These are phyloP conservation scores for Rhizopogon rudus DNA, from an alignment of 768 basidiomycete genomes.

Conservation along the genomic window DNA sequence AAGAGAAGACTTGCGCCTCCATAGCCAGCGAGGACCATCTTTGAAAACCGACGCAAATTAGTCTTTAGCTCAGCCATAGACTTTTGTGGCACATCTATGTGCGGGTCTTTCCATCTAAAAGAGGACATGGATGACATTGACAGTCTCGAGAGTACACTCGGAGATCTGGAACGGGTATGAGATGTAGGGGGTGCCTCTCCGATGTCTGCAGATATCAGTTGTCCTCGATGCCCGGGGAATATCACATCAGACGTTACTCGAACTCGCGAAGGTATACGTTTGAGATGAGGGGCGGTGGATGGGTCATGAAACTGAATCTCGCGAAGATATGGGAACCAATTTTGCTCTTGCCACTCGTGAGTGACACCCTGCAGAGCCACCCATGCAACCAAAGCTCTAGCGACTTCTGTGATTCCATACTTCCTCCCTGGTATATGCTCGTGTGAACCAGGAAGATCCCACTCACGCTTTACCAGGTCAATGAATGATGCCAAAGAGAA, in stretches of 20 bases:
- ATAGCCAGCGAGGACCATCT: slow-evolving; percentile 81
- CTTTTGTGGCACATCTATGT: slow-evolving; percentile 19
- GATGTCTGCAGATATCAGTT: slow-evolving; percentile 78
- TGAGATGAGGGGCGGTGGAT: slow-evolving; percentile 26
- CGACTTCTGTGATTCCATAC: slow-evolving; percentile 61
- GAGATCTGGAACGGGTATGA: slow-evolving; percentile 28
- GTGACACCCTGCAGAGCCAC: slow-evolving; percentile 78
- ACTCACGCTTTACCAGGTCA: slow-evolving; percentile 73
- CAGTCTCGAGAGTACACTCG: slow-evolving; percentile 18
- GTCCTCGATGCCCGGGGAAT: slow-evolving; percentile 60
- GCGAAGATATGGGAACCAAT: slow-evolving; percentile 59
- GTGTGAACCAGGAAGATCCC: slow-evolving; percentile 51
- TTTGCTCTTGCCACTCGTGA: slow-evolving; percentile 71
- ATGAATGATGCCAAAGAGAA: slow-evolving; percentile 82
- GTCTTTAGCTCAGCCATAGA: slow-evolving; percentile 52
- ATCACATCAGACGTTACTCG: slow-evolving; percentile 72
- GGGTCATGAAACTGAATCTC: slow-evolving; percentile 61
- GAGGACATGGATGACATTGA: slow-evolving; percentile 25
- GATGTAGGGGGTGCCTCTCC: slow-evolving; percentile 45
- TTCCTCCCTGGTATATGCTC: slow-evolving; percentile 52
- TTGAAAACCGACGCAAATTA: slow-evolving; percentile 73
- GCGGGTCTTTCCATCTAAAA: slow-evolving; percentile 16
- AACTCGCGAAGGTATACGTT: slow-evolving; percentile 45
- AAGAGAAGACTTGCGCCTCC: slow-evolving; percentile 79
- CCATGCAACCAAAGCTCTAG: slow-evolving; percentile 73